phyloP scores from a whole-genome alignment of 306 rosid species.

The Rubus parviflorus region DNA sequence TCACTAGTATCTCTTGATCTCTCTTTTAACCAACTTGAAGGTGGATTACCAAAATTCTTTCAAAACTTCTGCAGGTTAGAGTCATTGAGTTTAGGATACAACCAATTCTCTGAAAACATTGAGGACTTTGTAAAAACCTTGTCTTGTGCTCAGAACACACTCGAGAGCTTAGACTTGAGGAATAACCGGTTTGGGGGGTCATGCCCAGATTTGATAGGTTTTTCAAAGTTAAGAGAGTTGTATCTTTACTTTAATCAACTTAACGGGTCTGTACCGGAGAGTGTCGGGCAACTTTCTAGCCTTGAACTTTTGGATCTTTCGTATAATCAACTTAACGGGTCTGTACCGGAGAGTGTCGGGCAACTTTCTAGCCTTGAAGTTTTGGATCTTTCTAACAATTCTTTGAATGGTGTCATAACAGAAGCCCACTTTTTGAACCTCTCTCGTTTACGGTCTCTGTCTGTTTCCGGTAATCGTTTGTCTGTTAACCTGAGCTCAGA shows the following conservation, averaged over 20 bases:
- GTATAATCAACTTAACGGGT: conserved; percentile 20
- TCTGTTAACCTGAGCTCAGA: conserved; percentile 32
- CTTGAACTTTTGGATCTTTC: fast-evolving
- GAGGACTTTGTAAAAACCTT: neutral
- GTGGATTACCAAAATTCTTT: neutral
- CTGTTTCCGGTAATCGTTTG: conserved; percentile 9
- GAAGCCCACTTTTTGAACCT: conserved; percentile 27
- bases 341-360: conserved; percentile 5
- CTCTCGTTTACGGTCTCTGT: neutral
- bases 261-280: conserved; percentile 20
- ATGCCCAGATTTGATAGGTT: neutral
- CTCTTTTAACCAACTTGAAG: neutral
- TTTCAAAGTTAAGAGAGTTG: conserved; percentile 4
- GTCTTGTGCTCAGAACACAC: neutral
- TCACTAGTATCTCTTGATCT: neutral
- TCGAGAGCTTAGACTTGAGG: neutral
- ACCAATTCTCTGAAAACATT: neutral
- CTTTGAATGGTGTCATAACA: conserved; percentile 15
- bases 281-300: conserved; percentile 17
- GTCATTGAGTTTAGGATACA: fast-evolving
- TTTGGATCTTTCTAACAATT: neutral
- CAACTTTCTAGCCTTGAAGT: neutral
- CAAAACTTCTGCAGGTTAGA: neutral
- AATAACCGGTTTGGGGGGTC: neutral
- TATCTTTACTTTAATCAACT: too few species aligned